A percentile compares a stretch with the other conserved stretches of the same genome.
phyloP scores from a whole-genome alignment of 257 asterid genomes.

The Coffea canephora region DNA sequence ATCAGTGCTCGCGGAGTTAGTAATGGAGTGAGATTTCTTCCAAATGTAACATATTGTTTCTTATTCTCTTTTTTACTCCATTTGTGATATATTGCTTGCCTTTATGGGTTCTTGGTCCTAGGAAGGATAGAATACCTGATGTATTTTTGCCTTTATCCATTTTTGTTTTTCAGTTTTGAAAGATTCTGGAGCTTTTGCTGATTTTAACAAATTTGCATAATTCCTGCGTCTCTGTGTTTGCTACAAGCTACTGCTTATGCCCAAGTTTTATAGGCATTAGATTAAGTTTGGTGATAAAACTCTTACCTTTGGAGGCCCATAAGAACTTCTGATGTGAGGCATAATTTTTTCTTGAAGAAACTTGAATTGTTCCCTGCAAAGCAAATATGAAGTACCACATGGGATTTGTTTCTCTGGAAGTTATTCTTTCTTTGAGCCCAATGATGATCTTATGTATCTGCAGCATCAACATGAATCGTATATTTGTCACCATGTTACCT shows the following conservation, averaged over 20 bases:
- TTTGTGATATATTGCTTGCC: not conserved
- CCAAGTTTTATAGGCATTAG: not conserved
- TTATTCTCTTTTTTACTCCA: not conserved
- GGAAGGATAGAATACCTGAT: not conserved
- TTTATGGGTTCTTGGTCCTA: not conserved
- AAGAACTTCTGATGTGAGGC: not conserved
- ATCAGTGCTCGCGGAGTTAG: slow-evolving; percentile 27
- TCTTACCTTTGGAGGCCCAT: not conserved
- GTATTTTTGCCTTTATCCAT: not conserved
- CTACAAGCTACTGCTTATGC: not conserved
- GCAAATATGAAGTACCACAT: not conserved
- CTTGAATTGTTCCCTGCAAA: not conserved
- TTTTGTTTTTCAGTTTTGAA: not conserved
- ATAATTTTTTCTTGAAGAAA: not conserved
- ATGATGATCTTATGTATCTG: not conserved
- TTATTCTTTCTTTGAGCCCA: not conserved
- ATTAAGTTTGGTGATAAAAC: not conserved
- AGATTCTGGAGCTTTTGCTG: not conserved
- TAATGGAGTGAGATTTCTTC: slow-evolving; percentile 34
- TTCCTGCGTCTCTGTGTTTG: not conserved
- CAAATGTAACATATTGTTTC: not conserved
- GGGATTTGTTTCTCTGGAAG: not conserved
- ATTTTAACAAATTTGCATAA: too few species aligned
- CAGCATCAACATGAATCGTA: not conserved
- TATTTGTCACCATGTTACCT: not conserved